phyloP scores from a whole-genome alignment of 179 eudicot species.

The Beta lomatogona region DNA sequence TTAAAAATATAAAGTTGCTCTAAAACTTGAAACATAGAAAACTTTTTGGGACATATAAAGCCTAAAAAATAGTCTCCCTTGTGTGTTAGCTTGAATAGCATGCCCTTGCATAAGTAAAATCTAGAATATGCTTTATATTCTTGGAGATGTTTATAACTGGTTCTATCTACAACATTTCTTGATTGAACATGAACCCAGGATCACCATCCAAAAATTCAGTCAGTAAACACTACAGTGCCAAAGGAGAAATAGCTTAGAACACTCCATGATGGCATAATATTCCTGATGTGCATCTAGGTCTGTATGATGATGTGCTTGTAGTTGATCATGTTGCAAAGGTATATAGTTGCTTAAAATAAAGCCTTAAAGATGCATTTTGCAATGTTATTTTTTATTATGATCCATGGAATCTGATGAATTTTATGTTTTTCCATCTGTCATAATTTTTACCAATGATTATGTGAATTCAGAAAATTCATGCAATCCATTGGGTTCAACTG shows the following conservation, averaged over 20 bases:
- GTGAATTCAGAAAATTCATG: conserved; percentile 35
- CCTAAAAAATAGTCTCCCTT: too few relatives aligned
- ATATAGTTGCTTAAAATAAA: not conserved
- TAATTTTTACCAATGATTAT: conserved; percentile 1
- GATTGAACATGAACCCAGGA: too few relatives aligned
- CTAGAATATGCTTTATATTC: too few relatives aligned
- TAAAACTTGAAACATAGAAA: not conserved
- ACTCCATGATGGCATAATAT: conserved; percentile 27
- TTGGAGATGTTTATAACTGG: too few relatives aligned
- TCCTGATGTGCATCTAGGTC: conserved; percentile 68
- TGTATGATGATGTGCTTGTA: conserved; percentile 71
- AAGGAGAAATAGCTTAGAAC: too few relatives aligned
- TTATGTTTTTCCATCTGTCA: not conserved
- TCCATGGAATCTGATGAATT: not conserved
- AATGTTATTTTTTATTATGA: not conserved
- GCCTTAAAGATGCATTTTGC: too few relatives aligned
- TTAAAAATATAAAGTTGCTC: not conserved
- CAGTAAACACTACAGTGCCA: too few relatives aligned
- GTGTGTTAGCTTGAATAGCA: too few relatives aligned
- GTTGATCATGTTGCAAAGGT: conserved; percentile 88
- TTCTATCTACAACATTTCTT: too few relatives aligned
- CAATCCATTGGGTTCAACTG: conserved; percentile 77
- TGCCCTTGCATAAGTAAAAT: too few relatives aligned
- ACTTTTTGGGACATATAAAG: not conserved
- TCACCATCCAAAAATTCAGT: too few relatives aligned